phyloP scores from a whole-genome alignment of 1,284 basidiomycete species.

The Apiotrichum porosum region DNA sequence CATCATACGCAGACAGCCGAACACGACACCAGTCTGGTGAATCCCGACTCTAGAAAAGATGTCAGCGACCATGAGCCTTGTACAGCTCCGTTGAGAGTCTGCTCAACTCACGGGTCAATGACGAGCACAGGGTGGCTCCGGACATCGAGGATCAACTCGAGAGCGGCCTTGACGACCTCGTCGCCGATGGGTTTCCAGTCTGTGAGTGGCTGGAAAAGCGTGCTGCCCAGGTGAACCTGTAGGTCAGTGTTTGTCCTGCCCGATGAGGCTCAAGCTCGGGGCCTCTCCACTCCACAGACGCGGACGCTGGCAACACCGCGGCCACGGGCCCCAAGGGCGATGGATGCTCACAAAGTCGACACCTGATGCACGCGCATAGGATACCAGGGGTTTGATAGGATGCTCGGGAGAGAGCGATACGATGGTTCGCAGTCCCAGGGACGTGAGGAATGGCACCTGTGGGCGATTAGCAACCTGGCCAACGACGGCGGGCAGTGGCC shows the following conservation, averaged over 20 bases:
- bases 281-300: background rate
- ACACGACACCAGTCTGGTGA: conserved; percentile 45
- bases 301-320: background rate
- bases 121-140: conserved; percentile 38
- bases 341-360: conserved; percentile 35
- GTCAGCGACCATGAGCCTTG: background rate
- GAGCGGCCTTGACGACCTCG: conserved; percentile 42
- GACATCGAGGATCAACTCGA: conserved; percentile 42
- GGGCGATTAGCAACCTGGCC: background rate
- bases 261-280: background rate
- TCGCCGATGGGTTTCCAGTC: conserved; percentile 46
- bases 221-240: conserved; percentile 42
- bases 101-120: conserved; percentile 41
- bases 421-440: conserved; percentile 37
- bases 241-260: background rate
- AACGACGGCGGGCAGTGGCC: too few species aligned
- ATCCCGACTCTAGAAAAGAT: conserved; percentile 46
- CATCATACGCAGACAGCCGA: conserved; percentile 40
- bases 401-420: conserved; percentile 45
- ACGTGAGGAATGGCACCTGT: conserved; percentile 41
- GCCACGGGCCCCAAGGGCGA: background rate
- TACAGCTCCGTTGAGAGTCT: background rate
- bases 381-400: conserved; percentile 36
- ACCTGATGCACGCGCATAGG: conserved; percentile 20
- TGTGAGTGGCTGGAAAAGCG: conserved; percentile 35